Base-by-base conservation (phyloP, 1,284 basidiomycete species). In the Microbotryum scabiosae region DNA sequence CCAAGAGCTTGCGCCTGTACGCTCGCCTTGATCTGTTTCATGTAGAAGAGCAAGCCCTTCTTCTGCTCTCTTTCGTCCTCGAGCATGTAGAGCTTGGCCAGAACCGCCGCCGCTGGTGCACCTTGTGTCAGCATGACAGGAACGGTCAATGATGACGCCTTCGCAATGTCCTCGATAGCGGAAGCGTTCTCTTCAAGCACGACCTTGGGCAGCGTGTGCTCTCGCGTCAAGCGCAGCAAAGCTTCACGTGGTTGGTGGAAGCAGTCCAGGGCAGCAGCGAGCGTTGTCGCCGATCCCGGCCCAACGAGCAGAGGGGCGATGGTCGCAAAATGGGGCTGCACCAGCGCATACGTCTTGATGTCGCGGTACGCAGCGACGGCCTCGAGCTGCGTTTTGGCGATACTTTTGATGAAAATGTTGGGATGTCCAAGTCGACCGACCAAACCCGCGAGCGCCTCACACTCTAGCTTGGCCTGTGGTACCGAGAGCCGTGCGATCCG, bases 1-100 rank as follows among this genome's bases (percentile, higher is more conserved):
- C 51, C 56, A 50, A 41, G 16, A 18, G 36, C 36, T 41, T 41
- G 36, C 12, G 36, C 36, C 12, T 41, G 36, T 12, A 41, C 36
- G 36, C 56, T 62, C 58, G 30, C 87, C 72, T 21, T 81, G 72
- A 41, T 79, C 76, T 58, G 36, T 36, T 50, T n/a, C 30, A 84
- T 73, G 41, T 91, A 79, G 67, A 89, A 89, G 1, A 77, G 73
- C 26, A 92, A 73, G 0, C 81, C 82, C 59, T 79, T 78, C 26
- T 81, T 79, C 2, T 82, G 84, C 62, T 81, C 78, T 0, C 76
- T 76, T 5, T 80, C 74, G 5, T 78, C 79, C 23, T 81, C 78
- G 14, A 85, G 76, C 58, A 87, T 80, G 71, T 89, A 87, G 1
- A 87, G 78, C 64, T 85, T 79, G 1, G 88, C 83, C 8, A 94